A percentile compares a stretch with the other conserved stretches of the same genome.
These are phyloP conservation scores for Pyrus communis DNA, from an alignment of 306 rosid genomes.

Conservation along the genomic window DNA sequence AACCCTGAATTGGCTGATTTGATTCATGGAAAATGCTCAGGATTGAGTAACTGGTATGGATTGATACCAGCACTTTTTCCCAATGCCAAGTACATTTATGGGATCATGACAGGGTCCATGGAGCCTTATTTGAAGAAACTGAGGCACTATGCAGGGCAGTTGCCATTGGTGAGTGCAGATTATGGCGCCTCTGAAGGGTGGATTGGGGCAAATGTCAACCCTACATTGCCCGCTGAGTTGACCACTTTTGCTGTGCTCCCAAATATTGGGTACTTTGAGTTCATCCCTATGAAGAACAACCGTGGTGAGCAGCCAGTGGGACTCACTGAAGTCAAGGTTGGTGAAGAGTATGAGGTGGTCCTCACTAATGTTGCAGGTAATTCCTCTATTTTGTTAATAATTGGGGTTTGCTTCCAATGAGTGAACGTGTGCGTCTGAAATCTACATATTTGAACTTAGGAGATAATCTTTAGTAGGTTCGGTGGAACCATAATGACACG, in stretches of 20 bases:
- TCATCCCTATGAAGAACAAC: constrained; percentile 45
- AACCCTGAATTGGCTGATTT: constrained; percentile 68
- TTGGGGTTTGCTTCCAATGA: not conserved
- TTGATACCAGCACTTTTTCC: constrained; percentile 79
- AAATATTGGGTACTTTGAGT: constrained; percentile 83
- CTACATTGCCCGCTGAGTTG: constrained; percentile 54
- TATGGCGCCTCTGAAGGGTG: constrained; percentile 97
- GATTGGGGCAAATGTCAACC: constrained; percentile 78
- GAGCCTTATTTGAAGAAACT: constrained; percentile 66
- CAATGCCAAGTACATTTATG: constrained; percentile 63
- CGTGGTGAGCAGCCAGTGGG: constrained; percentile 40
- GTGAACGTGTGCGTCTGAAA: not conserved
- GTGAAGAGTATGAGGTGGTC: constrained; percentile 65
- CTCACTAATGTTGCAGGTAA: constrained; percentile 79
- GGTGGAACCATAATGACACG: too few species aligned
- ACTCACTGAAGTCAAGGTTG: constrained; percentile 60
- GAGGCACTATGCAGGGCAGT: constrained; percentile 73
- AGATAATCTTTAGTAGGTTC: too few species aligned
- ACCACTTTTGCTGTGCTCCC: constrained; percentile 78
- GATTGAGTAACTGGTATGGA: constrained; percentile 77
- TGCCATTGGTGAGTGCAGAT: constrained; percentile 77
- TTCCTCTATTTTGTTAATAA: not conserved
- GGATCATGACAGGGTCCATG: constrained; percentile 95
- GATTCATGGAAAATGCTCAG: constrained; percentile 40
- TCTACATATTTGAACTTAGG: too few species aligned